Base-by-base conservation (phyloP, 202 grass and related monocot genomes). In the Miscanthus sacchariflorus region DNA sequence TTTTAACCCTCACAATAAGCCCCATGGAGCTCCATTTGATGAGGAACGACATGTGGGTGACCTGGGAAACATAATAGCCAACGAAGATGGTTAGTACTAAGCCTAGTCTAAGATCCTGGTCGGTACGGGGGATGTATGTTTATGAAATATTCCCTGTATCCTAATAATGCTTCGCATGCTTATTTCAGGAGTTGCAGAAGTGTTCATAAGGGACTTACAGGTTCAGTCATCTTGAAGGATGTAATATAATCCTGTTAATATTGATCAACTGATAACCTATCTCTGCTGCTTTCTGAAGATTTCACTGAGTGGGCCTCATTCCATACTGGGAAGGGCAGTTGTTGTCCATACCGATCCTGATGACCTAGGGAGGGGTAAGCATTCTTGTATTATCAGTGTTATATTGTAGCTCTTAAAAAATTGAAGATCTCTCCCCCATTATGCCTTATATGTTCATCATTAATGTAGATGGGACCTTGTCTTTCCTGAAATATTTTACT, bases 311-410 rank as follows among this genome's bases (percentile, higher is more conserved):
- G 93, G 90, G 45, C 93, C 88, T 80, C 80, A 94, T 77, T 94
- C 90, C 63, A 92, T 94, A 88, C 24, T 94, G 42, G 90, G 93
- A 88, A 91, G 93, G 85, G 88, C 90, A 67, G 90, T 90, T 73
- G 90, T 94, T 56, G 82, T 94, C 82, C 93, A 94, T 83, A 87
- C 90, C 86, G 93, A 94, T 94, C 50, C 87, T 83, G 93, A 92
- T 90, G 93, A 94, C 50, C 77, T 94, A 81, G 93, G 93, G 70
- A 85, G 74, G 66, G 93, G 93, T 94, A 92, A 84, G 84, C 14
- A 79, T 88, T 68, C 25, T 80, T 78, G 24, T 49, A 52, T 73
- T 40, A 50, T 14, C 3, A 23, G 52, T 82, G 23, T n/a, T 88
- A 59, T 50, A 12, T 72, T 82, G 38, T 56, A 42, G 28, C 30